Evolutionary conservation across 1,284 basidiomycete species (phyloP).

Genomic region (Ceratobasidium sp.): DNA sequence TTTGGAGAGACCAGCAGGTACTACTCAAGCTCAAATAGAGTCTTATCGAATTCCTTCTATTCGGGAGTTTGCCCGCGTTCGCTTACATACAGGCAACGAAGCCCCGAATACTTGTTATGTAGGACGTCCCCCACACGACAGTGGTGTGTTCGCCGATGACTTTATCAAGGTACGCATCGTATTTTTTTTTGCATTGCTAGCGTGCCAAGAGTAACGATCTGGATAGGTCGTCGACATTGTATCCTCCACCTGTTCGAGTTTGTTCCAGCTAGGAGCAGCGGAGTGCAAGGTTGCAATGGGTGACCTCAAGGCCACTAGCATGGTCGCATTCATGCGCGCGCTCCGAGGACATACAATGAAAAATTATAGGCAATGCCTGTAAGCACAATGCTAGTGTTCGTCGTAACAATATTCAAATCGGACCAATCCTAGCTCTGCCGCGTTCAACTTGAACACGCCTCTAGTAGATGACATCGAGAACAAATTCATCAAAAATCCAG

Average conservation of each 20-base stretch:
- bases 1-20: constrained; percentile 5
- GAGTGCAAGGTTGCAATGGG: constrained; percentile 28
- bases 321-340: constrained; percentile 22
- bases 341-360: constrained; percentile 13
- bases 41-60: constrained; percentile 27
- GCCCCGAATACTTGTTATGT: constrained; percentile 14
- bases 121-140: constrained; percentile 8
- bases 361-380: constrained; percentile 25
- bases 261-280: constrained; percentile 3
- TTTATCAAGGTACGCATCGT: constrained; percentile 23
- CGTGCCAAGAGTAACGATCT: too few relatives aligned
- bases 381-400: neutral
- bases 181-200: neutral
- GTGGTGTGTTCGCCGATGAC: constrained; percentile 1
- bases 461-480: constrained; percentile 4
- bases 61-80: constrained; percentile 9
- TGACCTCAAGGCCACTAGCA: neutral
- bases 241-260: constrained; percentile 8
- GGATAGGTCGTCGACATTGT: constrained; percentile 15
- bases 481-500: neutral
- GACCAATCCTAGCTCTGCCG: neutral
- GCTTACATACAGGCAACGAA: neutral
- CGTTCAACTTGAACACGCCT: constrained; percentile 21
- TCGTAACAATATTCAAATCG: neutral
- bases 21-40: constrained; percentile 1